Evolutionary conservation across 371 early-diverging fungal genomes (phyloP).

Genomic region (Blastocladiella emersonii): DNA sequence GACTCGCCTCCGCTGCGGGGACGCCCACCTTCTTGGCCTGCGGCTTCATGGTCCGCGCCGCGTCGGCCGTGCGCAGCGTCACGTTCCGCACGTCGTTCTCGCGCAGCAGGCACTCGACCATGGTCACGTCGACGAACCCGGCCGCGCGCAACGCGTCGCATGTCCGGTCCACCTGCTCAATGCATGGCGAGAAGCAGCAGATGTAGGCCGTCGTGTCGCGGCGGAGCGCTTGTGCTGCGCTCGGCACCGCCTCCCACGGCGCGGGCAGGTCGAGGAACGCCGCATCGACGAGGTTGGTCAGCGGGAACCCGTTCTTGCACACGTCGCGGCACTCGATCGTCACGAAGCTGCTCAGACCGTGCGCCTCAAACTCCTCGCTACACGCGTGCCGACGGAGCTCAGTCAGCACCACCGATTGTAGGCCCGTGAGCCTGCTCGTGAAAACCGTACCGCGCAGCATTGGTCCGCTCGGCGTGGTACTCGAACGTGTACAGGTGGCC

Average conservation of each 20-base stretch:
- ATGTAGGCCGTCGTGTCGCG: constrained; percentile 62
- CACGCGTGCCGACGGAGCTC: neutral
- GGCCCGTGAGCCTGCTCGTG: too few relatives aligned
- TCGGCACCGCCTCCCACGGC: constrained; percentile 84
- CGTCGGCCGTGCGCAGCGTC: constrained; percentile 30
- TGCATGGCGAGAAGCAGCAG: constrained; percentile 88
- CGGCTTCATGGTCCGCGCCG: constrained; percentile 13
- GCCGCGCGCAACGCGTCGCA: constrained; percentile 50
- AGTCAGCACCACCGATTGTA: too few relatives aligned
- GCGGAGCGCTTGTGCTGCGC: constrained; percentile 63
- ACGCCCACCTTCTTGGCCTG: too few relatives aligned
- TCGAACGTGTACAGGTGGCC: constrained; percentile 88
- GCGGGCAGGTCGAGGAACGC: constrained; percentile 81
- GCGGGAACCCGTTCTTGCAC: constrained; percentile 75
- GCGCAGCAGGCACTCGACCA: constrained; percentile 62
- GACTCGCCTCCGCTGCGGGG: too few relatives aligned
- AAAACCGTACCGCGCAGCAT: neutral
- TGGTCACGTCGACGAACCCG: constrained; percentile 66
- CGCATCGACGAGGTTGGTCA: constrained; percentile 56
- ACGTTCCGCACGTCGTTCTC: constrained; percentile 38
- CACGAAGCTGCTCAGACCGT: constrained; percentile 51
- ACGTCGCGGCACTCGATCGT: constrained; percentile 71
- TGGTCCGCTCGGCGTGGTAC: constrained; percentile 70
- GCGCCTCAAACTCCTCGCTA: constrained; percentile 59
- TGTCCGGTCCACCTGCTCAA: constrained; percentile 83